Evolutionary conservation across 108 stramenopile species (phyloP), one percentile per base, ranked within the genome.

Genomic region (Conticribra weissflogii): DNA sequence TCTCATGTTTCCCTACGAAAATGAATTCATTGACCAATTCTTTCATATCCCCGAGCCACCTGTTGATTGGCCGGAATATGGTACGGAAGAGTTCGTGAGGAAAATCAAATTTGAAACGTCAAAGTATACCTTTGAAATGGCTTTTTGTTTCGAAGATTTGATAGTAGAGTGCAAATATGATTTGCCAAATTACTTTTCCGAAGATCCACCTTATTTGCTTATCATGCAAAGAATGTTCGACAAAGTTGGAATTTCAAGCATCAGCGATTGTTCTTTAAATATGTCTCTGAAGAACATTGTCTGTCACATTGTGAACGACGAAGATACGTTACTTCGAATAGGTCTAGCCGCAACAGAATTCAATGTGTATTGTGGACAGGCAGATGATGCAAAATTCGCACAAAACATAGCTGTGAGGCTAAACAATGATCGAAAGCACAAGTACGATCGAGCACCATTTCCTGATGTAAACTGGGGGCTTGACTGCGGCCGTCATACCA

Each of bases 391-490:
- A 9, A 12, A 66, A 58, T 52, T 63, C 60, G 45, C 57, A 41
- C 33, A 78, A 66, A 17, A 46, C 77, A 17, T 68, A 44, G 14
- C 52, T 49, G 16, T 41, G 2, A 50, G 49, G 50, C 50, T 18
- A 25, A 31, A 9, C 17, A 8, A 56, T 30, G 45, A 17, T 34
- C 71, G 4, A 60, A 50, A 51, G 51, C 50, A 23, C 29, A 28
- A 4, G 16, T 9, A 56, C 34, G 45, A 21, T 28, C 71, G 9
- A 60, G 25, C 28, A 28, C 49, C 62, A 45, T 84, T 74, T 73
- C 82, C 86, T 33, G 86, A 95, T 78, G 25, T 82, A 12, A 53
- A 70, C n/a, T 95, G 82, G 78, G 94, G 94, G 3, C 73, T 92
- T 15, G 66, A 86, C 4, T 76, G 80, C 34, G 87, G 91, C 49